Conservation (phyloP, 441 rosid genomes). For the Corymbia calophylla region DNA sequence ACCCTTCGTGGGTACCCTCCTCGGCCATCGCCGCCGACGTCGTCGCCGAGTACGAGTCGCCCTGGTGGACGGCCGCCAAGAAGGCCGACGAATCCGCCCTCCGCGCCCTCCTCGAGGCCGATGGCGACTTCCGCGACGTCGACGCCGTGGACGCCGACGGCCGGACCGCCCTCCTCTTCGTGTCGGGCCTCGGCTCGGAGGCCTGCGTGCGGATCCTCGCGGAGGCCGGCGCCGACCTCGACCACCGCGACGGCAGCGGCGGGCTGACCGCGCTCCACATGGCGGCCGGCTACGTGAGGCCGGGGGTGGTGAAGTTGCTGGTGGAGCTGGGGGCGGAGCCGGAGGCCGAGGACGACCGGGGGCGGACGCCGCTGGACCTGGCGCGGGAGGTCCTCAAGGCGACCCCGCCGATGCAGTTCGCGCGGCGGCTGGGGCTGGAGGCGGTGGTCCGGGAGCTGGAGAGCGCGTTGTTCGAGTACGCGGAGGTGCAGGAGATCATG, state of each 20-base stretch:
- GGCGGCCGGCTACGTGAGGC: constrained; percentile 80
- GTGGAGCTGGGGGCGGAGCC: constrained; percentile 61
- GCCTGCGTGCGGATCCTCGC: constrained; percentile 53
- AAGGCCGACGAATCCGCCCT: constrained; percentile 69
- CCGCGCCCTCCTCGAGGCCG: constrained; percentile 26
- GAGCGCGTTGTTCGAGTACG: constrained; percentile 59
- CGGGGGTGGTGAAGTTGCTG: constrained; percentile 51
- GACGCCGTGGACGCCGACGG: constrained; percentile 73
- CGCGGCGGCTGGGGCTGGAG: constrained; percentile 70
- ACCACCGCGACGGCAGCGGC: constrained; percentile 56
- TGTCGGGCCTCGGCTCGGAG: constrained; percentile 77
- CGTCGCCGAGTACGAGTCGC: constrained; percentile 77
- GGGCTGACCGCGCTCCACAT: constrained; percentile 86
- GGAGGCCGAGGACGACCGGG: constrained; percentile 63
- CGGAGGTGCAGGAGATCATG: constrained; percentile 68
- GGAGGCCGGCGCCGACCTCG: constrained; percentile 60
- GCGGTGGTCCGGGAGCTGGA: constrained; percentile 41
- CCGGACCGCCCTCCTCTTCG: constrained; percentile 73
- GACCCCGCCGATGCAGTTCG: constrained; percentile 76
- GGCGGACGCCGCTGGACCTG: constrained; percentile 55
- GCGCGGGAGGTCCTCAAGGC: constrained; percentile 56
- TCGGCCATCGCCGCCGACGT: constrained; percentile 75
- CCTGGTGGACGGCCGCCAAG: constrained; percentile 93
- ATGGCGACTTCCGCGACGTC: constrained; percentile 49
- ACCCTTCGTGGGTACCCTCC: constrained; percentile 75